Evolutionary conservation across 78 protist species (phyloP), one percentile per base, ranked within the genome.

Genomic region (Dictyostelium firmibasis): DNA sequence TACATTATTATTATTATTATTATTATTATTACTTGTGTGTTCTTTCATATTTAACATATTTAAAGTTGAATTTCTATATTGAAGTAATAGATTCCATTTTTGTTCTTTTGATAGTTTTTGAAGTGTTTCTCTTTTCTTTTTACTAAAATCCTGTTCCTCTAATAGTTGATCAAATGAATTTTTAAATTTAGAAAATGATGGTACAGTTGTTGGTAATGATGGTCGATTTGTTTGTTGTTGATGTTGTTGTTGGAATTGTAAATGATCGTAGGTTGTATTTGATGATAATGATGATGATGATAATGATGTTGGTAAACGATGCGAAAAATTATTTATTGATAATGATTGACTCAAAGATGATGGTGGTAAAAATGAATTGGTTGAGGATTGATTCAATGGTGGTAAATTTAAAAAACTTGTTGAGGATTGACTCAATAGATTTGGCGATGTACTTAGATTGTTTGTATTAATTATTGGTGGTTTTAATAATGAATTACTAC

Each of bases 121-220:
- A 31, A 82, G 47, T n/a, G 70, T 36, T 20, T 82, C 86, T 33
- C 86, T 82, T 27, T 82, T 82, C 50, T 82, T 82, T 60, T 82
- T 82, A 18, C 75, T 57, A 29, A 82, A 82, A 60, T 82, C 86
- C 60, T 82, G 86, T 31, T 82, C 86, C 2, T 82, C 86, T 35
- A 82, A 31, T 33, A 82, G 20, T 18, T 82, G 86, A 33, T 82
- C 86, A 60, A 82, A 82, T 57, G 75, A 13, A 35, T 20, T 18
- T 82, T 82, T 82, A 33, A 82, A 82, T 60, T 82, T 82, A 1
- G 86, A 82, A 60, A 57, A 82, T 50, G 86, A 82, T 57, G 86
- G 86, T 57, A 82, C 35, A 60, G 8, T 29, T 38, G 75, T 67
- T 27, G 75, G 7, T 43, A 77, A 20, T 20, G 60, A 20, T 38